A percentile compares a stretch with the other conserved stretches of the same genome.
Conservation (phyloP, 345 rosid genomes). For the Gossypium australe region DNA sequence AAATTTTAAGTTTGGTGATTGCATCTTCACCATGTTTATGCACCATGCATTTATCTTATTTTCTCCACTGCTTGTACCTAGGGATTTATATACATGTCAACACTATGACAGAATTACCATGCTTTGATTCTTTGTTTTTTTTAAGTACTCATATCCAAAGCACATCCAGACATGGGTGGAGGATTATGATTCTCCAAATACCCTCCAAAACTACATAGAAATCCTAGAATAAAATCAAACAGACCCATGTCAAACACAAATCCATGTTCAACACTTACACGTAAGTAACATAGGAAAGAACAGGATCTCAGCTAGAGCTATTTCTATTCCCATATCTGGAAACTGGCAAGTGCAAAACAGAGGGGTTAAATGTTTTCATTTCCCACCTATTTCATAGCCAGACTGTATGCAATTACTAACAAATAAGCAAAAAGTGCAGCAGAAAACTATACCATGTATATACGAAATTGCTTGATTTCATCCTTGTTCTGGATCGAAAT, state of each 20-base stretch:
- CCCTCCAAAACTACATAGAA: no score
- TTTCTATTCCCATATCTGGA: not conserved
- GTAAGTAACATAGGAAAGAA: not conserved
- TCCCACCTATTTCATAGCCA: not conserved
- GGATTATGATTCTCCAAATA: no score
- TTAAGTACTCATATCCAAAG: no score
- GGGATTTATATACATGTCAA: not conserved
- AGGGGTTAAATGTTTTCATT: not conserved
- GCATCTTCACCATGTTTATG: slow-evolving; percentile 1
- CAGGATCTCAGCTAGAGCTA: not conserved
- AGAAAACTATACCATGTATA: slow-evolving; percentile 46
- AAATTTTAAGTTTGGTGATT: not conserved
- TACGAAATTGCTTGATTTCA: slow-evolving; percentile 53
- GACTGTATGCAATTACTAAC: not conserved
- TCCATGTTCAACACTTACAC: no score
- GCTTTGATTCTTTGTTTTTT: no score
- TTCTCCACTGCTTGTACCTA: not conserved
- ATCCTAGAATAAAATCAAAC: no score
- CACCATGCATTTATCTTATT: not conserved
- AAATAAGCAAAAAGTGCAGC: slow-evolving; percentile 10
- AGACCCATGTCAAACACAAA: no score
- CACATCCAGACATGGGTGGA: no score
- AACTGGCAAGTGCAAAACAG: not conserved
- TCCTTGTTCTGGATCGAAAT: slow-evolving; percentile 68
- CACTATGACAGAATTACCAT: not conserved